Conservation (phyloP, 2,329 filamentous ascomycete species). For the Juglanconis oblonga region DNA sequence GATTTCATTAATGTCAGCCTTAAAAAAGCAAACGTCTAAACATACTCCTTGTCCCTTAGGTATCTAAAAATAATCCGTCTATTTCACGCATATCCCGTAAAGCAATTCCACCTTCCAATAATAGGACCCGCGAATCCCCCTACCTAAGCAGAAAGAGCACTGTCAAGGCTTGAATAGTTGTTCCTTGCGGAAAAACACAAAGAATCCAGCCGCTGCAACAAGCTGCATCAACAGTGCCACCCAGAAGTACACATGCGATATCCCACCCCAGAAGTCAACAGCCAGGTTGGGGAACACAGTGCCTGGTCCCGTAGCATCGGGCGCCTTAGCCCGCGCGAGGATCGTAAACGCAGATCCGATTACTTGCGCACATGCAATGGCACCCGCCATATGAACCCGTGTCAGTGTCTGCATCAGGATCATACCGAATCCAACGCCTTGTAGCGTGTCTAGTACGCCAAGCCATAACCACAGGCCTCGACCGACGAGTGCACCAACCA, state of each 20-base stretch:
- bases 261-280: constrained; percentile 36
- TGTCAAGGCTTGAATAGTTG: constrained; percentile 47
- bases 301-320: constrained; percentile 57
- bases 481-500: constrained; percentile 49
- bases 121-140: not conserved
- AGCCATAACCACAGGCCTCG: constrained; percentile 62
- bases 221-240: constrained; percentile 54
- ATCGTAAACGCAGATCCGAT: constrained; percentile 62
- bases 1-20: too few relatives aligned
- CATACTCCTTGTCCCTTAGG: too few relatives aligned
- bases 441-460: constrained; percentile 58
- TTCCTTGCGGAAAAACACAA: constrained; percentile 52
- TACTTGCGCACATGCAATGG: constrained; percentile 57
- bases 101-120: too few relatives aligned
- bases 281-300: constrained; percentile 59
- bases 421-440: constrained; percentile 64
- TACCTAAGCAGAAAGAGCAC: not conserved
- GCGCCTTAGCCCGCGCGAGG: constrained; percentile 54
- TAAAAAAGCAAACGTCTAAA: too few relatives aligned
- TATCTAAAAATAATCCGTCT: too few relatives aligned
- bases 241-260: constrained; percentile 58
- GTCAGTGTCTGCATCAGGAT: constrained; percentile 61
- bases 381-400: constrained; percentile 59
- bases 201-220: constrained; percentile 52
- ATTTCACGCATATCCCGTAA: too few relatives aligned